Base-by-base conservation (phyloP, 139 green algal genomes). In the Micractinium conductrix region DNA sequence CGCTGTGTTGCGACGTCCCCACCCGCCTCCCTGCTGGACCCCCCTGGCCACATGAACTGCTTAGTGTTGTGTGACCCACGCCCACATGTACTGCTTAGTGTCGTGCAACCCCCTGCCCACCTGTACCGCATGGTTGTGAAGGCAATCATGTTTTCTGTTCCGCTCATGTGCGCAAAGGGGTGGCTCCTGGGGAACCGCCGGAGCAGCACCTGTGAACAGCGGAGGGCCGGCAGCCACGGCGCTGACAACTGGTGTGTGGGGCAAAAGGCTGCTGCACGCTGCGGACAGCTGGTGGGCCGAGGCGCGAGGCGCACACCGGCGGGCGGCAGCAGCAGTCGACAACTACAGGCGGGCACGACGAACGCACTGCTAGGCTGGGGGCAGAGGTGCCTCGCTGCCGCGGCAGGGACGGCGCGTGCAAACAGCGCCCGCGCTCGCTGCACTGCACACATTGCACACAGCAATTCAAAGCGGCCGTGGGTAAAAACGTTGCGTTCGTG, bases 121-220 rank as follows among this genome's bases (percentile, higher is more conserved):
- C 78, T 53, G 83, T 96, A 98, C 14, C 95, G 88, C 81, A 87
- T 45, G 0, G 95, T 98, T 0, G 85, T 93, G 90, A 98, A 98
- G 16, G 91, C 86, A 16, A 99, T 90, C 38, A 98, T 95, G 91
- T 99, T 99, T 86, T 99, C 97, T 0, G 86, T 94, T 37, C 96
- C 96, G 2, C 50, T 84, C 40, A 99, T 92, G 67, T 93, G 85
- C 0, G 94, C 94, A 90, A 99, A 99, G 7, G 97, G 88, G 74
- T 99, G 96, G 22, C 67, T 60, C 7, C 80, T 82, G 24, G 93
- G 90, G 79, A 96, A 96, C 26, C 44, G 60, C 24, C 82, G 65
- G 44, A 96, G 86, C 63, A 82, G 84, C n/a, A 95, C 94, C 50
- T 85, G 78, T 85, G 76, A 35, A 21, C 2, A 80, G 45, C 8